These are phyloP conservation scores for Dendrostoma leiphaemia DNA, from an alignment of 2,329 filamentous ascomycete species.

Conservation along the genomic window DNA sequence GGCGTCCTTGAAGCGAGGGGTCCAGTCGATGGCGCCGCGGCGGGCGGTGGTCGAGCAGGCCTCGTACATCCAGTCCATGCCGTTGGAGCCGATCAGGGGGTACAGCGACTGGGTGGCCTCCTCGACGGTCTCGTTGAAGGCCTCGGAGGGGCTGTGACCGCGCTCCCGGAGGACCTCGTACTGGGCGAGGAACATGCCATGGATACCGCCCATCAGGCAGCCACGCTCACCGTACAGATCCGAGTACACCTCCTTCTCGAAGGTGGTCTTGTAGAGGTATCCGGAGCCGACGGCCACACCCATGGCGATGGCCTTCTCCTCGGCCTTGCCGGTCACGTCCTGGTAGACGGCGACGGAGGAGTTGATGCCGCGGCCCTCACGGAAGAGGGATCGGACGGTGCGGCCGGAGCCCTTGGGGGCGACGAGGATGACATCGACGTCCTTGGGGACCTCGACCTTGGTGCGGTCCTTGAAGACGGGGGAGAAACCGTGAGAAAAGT, in stretches of 20 bases:
- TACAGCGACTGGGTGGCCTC: constrained; percentile 98
- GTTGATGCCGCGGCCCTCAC: constrained; percentile 99
- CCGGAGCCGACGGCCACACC: constrained; percentile 96
- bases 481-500: constrained; percentile 99
- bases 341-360: constrained; percentile 98
- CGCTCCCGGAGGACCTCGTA: constrained; percentile 99
- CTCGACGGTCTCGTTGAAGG: constrained; percentile 99
- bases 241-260: constrained; percentile 99
- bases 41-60: constrained; percentile 98
- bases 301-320: constrained; percentile 96
- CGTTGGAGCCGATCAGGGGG: constrained; percentile 93
- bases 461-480: constrained; percentile 99
- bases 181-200: constrained; percentile 99
- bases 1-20: constrained; percentile 92
- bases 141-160: constrained; percentile 95
- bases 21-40: constrained; percentile 99
- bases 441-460: constrained; percentile 92
- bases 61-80: constrained; percentile 99
- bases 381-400: constrained; percentile 98
- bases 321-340: constrained; percentile 94
- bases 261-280: constrained; percentile 99
- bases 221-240: constrained; percentile 99
- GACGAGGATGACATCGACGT: constrained; percentile 99
- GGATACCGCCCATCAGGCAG: constrained; percentile 99
- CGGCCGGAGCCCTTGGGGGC: constrained; percentile 98